phyloP scores from a whole-genome alignment of 345 rosid genomes.

The sweet orange (Citrus sinensis) region DNA sequence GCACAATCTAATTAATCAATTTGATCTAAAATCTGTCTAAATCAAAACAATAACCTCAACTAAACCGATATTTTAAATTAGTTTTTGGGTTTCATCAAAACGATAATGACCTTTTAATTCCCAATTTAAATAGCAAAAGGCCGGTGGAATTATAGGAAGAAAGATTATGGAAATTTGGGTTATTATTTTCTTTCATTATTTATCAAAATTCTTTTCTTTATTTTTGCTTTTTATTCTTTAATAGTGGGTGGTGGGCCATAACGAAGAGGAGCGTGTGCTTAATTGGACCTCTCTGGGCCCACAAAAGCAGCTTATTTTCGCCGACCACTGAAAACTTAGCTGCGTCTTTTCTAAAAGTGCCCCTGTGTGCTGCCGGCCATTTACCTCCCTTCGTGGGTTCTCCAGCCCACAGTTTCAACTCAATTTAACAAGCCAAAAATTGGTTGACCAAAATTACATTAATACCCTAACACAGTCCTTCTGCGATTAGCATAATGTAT shows the following conservation, averaged over 20 bases:
- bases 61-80: not conserved
- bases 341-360: conserved; percentile 10
- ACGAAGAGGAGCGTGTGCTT: conserved; percentile 30
- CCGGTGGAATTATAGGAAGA: not conserved
- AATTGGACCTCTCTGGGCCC: conserved; percentile 23
- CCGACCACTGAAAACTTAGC: conserved; percentile 22
- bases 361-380: conserved; percentile 23
- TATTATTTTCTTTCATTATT: not conserved
- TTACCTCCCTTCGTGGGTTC: not conserved
- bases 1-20: not conserved
- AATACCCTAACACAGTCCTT: not conserved
- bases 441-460: not conserved
- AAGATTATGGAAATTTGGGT: not conserved
- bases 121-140: not conserved
- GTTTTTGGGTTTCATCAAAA: not conserved
- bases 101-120: too few species aligned
- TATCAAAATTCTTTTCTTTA: not conserved
- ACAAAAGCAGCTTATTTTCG: conserved; percentile 19
- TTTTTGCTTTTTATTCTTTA: not conserved
- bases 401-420: not conserved
- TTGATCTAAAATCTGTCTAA: not conserved
- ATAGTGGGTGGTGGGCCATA: not conserved
- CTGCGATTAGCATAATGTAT: too few species aligned
- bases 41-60: not conserved
- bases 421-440: not conserved